phyloP scores from a whole-genome alignment of 2,329 filamentous ascomycete species.

The Lecanoromycetidae sp. region DNA sequence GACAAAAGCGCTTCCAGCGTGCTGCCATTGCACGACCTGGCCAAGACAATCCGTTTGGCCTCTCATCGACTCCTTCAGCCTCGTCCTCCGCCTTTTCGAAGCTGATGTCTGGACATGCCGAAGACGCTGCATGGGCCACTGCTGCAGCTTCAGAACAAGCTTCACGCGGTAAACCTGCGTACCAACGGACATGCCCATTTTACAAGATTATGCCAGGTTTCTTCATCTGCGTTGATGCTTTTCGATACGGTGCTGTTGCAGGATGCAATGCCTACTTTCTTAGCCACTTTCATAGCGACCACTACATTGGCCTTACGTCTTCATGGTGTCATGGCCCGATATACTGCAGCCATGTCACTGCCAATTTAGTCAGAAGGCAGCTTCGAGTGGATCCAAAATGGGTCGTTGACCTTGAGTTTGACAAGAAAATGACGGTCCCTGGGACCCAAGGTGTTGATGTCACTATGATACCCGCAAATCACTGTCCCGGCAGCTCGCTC shows the following conservation, averaged over 20 bases:
- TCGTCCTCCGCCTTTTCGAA: slow-evolving; percentile 68
- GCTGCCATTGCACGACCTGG: slow-evolving; percentile 63
- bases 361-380: slow-evolving; percentile 75
- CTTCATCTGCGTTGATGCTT: slow-evolving; percentile 87
- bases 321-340: slow-evolving; percentile 90
- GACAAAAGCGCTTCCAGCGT: slow-evolving; percentile 50
- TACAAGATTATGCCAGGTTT: slow-evolving; percentile 97
- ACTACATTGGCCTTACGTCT: slow-evolving; percentile 82
- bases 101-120: slow-evolving; percentile 83
- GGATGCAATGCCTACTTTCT: slow-evolving; percentile 92
- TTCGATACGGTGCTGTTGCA: slow-evolving; percentile 85
- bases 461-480: slow-evolving; percentile 92
- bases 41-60: slow-evolving; percentile 64
- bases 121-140: slow-evolving; percentile 78
- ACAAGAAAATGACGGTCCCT: slow-evolving; percentile 64
- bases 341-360: slow-evolving; percentile 89
- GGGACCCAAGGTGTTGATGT: slow-evolving; percentile 72
- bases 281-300: slow-evolving; percentile 95
- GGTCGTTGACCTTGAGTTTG: slow-evolving; percentile 76
- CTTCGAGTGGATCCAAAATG: slow-evolving; percentile 75
- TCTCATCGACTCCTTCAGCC: slow-evolving; percentile 29
- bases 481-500: slow-evolving; percentile 87
- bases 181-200: slow-evolving; percentile 86
- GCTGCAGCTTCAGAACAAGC: slow-evolving; percentile 70
- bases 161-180: slow-evolving; percentile 72